These are phyloP conservation scores for Pholiota conissans DNA, from an alignment of 768 basidiomycete genomes.

Conservation along the genomic window DNA sequence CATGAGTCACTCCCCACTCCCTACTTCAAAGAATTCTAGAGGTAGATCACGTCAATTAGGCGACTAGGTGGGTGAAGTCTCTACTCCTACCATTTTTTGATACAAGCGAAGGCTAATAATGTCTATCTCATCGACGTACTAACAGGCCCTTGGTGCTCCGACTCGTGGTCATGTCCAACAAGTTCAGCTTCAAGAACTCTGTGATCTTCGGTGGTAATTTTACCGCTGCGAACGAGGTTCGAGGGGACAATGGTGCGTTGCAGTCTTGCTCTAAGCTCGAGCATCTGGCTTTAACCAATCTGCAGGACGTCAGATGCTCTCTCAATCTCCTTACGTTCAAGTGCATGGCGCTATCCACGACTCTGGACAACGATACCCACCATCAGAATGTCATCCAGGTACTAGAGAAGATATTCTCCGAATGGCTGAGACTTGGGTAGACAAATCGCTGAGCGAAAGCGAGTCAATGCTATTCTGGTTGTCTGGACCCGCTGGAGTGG, in stretches of 20 bases:
- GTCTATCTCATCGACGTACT: no score
- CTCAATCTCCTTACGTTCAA: not conserved
- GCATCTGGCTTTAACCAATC: no score
- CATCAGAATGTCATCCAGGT: not conserved
- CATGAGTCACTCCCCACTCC: no score
- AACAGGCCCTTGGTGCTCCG: no score
- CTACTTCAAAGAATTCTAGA: no score
- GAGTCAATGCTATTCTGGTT: not conserved
- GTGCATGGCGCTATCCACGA: not conserved
- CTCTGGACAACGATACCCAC: not conserved
- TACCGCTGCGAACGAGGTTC: not conserved
- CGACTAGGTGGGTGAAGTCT: no score
- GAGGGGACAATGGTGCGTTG: not conserved
- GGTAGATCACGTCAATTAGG: no score
- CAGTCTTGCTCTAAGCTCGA: no score
- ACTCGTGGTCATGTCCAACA: no score
- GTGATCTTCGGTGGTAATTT: not conserved
- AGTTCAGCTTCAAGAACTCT: no score
- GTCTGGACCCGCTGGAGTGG: slow-evolving; percentile 2
- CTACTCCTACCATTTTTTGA: no score
- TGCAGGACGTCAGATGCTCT: not conserved
- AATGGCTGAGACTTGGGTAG: not conserved
- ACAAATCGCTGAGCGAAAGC: not conserved
- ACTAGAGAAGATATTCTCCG: not conserved
- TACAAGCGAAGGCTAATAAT: no score